Conservation (phyloP, 192 early-diverging fungal genomes). For the Paraglomus brasilianum region DNA sequence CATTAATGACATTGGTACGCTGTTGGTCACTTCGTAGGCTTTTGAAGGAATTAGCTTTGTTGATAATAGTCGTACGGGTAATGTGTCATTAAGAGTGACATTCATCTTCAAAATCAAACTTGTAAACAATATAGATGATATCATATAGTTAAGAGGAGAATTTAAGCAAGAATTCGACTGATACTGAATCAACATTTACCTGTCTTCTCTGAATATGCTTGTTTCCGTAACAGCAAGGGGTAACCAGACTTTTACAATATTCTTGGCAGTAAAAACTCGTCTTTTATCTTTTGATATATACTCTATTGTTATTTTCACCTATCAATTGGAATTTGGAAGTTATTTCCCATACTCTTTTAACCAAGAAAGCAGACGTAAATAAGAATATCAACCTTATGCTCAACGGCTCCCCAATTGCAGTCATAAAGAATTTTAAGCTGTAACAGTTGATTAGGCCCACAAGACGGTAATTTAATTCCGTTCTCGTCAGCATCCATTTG, state of each 20-base stretch:
- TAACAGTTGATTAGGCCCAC: constrained; percentile 38
- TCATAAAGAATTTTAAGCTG: constrained; percentile 48
- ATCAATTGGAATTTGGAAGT: background rate
- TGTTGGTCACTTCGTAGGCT: constrained; percentile 41
- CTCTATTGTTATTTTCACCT: constrained; percentile 49
- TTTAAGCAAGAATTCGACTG: background rate
- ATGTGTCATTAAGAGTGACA: constrained; percentile 35
- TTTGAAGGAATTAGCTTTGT: constrained; percentile 46
- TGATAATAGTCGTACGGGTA: constrained; percentile 52
- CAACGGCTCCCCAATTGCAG: constrained; percentile 39
- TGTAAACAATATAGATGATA: constrained; percentile 29
- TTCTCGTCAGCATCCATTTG: constrained; percentile 40
- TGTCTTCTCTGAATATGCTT: constrained; percentile 53
- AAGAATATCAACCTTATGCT: constrained; percentile 35
- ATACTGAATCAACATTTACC: constrained; percentile 37
- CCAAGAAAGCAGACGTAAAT: background rate
- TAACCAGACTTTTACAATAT: constrained; percentile 50
- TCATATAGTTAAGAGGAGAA: constrained; percentile 9
- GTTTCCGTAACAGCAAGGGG: constrained; percentile 55
- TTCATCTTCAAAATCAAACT: constrained; percentile 18
- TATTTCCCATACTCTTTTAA: constrained; percentile 1
- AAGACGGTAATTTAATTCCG: constrained; percentile 43
- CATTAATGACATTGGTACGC: constrained; percentile 21
- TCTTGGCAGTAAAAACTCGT: constrained; percentile 44
- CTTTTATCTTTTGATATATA: constrained; percentile 45